phyloP scores from a whole-genome alignment of 305 asterid species.

The Solanum hybrid region DNA sequence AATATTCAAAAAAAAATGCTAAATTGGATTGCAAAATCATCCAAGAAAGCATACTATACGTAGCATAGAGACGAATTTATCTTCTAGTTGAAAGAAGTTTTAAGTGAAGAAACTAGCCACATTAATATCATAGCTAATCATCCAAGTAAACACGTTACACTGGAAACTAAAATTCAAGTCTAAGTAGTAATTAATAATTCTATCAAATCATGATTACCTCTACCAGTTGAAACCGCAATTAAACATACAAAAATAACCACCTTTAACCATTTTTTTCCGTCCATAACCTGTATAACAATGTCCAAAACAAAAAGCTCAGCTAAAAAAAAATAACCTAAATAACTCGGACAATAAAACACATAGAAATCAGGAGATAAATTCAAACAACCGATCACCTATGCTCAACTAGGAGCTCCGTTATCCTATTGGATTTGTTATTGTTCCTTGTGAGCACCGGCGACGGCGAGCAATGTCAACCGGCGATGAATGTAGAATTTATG shows the following conservation, averaged over 20 bases:
- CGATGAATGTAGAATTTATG: background rate
- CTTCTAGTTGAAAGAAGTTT: background rate
- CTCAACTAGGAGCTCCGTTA: background rate
- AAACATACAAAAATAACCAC: slow-evolving; percentile 16
- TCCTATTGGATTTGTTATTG: background rate
- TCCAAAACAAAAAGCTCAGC: background rate
- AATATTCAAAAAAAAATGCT: background rate
- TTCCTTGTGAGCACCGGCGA: background rate
- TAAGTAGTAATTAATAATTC: background rate
- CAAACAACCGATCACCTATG: background rate
- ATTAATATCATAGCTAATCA: background rate
- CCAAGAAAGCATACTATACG: background rate
- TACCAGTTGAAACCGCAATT: slow-evolving; percentile 12
- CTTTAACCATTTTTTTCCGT: slow-evolving; percentile 15
- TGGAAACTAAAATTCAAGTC: background rate
- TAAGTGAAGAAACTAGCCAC: background rate
- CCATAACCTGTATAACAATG: slow-evolving; percentile 13
- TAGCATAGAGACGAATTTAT: background rate
- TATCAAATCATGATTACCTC: slow-evolving; percentile 14
- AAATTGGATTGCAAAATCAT: background rate
- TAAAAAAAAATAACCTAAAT: background rate
- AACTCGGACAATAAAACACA: background rate
- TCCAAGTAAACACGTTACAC: background rate
- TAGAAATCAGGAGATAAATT: background rate
- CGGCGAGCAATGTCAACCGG: background rate